Base-by-base conservation (phyloP, 2,329 filamentous ascomycete species). In the Trichoderma citrinoviride region DNA sequence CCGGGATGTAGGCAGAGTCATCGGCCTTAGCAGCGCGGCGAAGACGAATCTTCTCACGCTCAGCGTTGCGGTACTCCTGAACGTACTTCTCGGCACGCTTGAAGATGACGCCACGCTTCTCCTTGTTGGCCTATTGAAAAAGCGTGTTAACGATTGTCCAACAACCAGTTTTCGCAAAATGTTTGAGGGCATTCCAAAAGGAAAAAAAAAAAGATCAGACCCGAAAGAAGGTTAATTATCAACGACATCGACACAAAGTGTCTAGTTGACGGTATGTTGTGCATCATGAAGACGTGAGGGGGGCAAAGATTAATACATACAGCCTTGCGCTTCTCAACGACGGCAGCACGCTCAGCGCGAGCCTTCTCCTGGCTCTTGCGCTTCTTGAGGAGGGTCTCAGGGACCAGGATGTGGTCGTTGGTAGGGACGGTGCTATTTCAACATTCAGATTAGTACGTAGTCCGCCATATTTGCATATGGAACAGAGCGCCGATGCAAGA, bases 341-440 rank as follows among this genome's bases (percentile, higher is more conserved):
- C 91, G 71, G 90, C 86, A 73, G 86, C 82, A 80, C 89, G 90
- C 83, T 94, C 91, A 81, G 95, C 93, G 81, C 93, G 91, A 80
- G 93, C 93, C 89, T 97, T 97, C 89, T 99, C 95, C 85, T 97
- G 94, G 82, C 88, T 92, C 93, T 99, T 99, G 86, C 95, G 92
- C 92, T 99, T 99, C 91, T 99, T 99, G 82, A 99, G 89, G 78
- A 99, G 92, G 76, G 95, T 99, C 92, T 99, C 95, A 75, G 95
- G 95, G 79, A 98, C 92, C 81, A 98, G 87, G 81, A 99, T 89
- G 82, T 98, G 91, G 82, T 97, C 92, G 82, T 93, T 84, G 81
- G 93, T 96, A 74, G 95, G 92, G 78, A 97, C 91, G 83, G 88
- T 89, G 84, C 93, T 97, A 79, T 71, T 74, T 61, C 66, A 29